Evolutionary conservation across 1,284 basidiomycete genomes (phyloP).

Genomic region (Golubevia pallescens): DNA sequence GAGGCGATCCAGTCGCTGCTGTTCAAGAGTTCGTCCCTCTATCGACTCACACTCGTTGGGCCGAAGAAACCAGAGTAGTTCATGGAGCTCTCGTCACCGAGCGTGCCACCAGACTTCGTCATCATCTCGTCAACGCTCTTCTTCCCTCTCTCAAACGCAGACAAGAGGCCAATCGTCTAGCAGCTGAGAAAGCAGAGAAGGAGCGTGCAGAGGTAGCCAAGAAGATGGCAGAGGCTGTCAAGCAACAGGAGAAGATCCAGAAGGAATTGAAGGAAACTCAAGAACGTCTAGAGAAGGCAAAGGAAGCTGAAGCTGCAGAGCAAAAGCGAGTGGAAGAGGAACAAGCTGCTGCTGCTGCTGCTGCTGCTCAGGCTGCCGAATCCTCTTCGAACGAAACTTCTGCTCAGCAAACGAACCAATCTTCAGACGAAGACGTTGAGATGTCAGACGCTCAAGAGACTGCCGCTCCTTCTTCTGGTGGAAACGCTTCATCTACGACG

Average conservation of each 20-base stretch:
- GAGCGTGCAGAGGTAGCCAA: conserved; percentile 53
- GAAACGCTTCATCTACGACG: conserved; percentile 5
- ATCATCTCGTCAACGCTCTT: conserved; percentile 79
- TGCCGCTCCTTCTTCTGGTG: conserved; percentile 10
- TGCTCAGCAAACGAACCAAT: background rate
- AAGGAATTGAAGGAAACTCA: conserved; percentile 49
- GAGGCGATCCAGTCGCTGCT: conserved; percentile 45
- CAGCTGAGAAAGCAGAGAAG: conserved; percentile 60
- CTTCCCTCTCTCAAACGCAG: conserved; percentile 70
- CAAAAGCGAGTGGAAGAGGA: conserved; percentile 33
- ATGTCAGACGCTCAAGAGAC: conserved; percentile 32
- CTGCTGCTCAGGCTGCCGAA: conserved; percentile 19
- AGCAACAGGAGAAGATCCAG: conserved; percentile 46
- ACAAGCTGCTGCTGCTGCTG: conserved; percentile 15
- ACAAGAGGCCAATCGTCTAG: conserved; percentile 65
- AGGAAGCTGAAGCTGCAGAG: conserved; percentile 60
- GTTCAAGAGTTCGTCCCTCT: conserved; percentile 70
- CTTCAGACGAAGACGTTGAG: conserved; percentile 35
- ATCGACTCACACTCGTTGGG: conserved; percentile 85
- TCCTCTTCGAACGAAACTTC: background rate
- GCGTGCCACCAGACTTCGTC: conserved; percentile 74
- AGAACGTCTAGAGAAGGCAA: conserved; percentile 29
- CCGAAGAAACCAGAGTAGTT: conserved; percentile 82
- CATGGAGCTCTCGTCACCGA: conserved; percentile 76
- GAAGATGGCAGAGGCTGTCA: conserved; percentile 21